Conservation (phyloP, 176 grass and related monocot species). For the Triticum dicoccoides region DNA sequence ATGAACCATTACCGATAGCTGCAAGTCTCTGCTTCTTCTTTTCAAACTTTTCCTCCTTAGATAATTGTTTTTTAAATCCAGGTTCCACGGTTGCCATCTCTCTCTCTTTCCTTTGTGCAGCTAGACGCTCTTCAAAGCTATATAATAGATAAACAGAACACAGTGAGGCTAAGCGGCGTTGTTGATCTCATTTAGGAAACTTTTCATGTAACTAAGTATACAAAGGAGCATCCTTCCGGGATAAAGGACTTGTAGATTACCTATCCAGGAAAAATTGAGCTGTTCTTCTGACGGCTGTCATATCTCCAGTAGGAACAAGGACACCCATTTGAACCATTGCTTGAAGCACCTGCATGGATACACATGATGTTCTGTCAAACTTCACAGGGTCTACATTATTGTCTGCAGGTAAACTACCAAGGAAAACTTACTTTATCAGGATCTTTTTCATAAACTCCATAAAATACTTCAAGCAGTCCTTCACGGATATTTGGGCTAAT, state of each 20-base stretch:
- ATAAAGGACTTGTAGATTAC: conserved; percentile 26
- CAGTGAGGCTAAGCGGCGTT: conserved; percentile 13
- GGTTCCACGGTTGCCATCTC: conserved; percentile 64
- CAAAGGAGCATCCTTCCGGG: neutral
- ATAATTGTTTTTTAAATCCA: conserved; percentile 86
- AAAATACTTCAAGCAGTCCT: conserved; percentile 92
- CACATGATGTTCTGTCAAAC: conserved; percentile 11
- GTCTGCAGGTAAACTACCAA: conserved; percentile 7
- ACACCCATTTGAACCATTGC: conserved; percentile 98
- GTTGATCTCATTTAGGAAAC: conserved; percentile 3
- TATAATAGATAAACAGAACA: conserved; percentile 24
- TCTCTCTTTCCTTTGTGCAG: conserved; percentile 83
- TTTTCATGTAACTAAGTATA: conserved; percentile 20
- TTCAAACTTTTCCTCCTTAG: conserved; percentile 81
- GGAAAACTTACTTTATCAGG: conserved; percentile 74
- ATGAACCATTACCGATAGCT: conserved; percentile 72
- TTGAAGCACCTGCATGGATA: conserved; percentile 73
- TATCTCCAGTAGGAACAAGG: conserved; percentile 97
- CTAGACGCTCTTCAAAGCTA: conserved; percentile 92
- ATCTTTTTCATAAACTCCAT: conserved; percentile 97
- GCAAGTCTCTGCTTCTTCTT: conserved; percentile 98
- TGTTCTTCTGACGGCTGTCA: conserved; percentile 99
- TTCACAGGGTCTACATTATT: conserved; percentile 17
- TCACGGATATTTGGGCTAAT: conserved; percentile 90
- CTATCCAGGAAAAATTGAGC: conserved; percentile 93